Evolutionary conservation across 139 green algal species (phyloP).

Genomic region (Eudorina sp.): DNA sequence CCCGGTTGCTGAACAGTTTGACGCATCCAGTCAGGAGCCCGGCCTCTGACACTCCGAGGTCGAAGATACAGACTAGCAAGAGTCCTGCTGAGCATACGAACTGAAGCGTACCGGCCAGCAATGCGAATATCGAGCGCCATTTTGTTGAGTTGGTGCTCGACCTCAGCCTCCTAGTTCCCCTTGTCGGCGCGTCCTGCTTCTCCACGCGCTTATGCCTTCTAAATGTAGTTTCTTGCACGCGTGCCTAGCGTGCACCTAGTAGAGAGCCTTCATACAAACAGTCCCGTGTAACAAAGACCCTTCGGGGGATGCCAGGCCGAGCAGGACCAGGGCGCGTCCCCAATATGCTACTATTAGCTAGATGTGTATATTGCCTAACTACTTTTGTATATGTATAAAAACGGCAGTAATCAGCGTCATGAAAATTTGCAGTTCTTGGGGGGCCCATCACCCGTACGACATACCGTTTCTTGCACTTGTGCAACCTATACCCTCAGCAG

Average conservation of each 20-base stretch:
- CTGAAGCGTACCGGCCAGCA: slow-evolving; percentile 83
- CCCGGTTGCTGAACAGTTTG: background rate
- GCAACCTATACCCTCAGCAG: too few species aligned
- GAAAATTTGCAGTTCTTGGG: too few species aligned
- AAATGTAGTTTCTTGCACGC: background rate
- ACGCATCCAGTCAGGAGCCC: background rate
- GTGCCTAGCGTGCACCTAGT: slow-evolving; percentile 13
- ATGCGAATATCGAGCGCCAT: slow-evolving; percentile 81
- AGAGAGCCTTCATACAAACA: slow-evolving; percentile 9
- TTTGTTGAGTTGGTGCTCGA: background rate
- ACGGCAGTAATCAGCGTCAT: too few species aligned
- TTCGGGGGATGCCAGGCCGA: background rate
- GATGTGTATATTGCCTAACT: too few species aligned
- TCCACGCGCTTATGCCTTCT: background rate
- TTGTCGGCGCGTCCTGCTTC: slow-evolving; percentile 12
- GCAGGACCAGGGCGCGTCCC: background rate
- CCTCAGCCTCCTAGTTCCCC: background rate
- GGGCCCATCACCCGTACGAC: too few species aligned
- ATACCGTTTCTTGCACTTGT: too few species aligned
- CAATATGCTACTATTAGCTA: too few species aligned
- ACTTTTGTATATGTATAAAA: too few species aligned
- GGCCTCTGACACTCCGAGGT: background rate
- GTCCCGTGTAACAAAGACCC: background rate
- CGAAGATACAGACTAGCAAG: background rate
- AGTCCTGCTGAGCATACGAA: slow-evolving; percentile 68